Conservation (phyloP, 139 green algal genomes). For the Tetraselmis chui region DNA sequence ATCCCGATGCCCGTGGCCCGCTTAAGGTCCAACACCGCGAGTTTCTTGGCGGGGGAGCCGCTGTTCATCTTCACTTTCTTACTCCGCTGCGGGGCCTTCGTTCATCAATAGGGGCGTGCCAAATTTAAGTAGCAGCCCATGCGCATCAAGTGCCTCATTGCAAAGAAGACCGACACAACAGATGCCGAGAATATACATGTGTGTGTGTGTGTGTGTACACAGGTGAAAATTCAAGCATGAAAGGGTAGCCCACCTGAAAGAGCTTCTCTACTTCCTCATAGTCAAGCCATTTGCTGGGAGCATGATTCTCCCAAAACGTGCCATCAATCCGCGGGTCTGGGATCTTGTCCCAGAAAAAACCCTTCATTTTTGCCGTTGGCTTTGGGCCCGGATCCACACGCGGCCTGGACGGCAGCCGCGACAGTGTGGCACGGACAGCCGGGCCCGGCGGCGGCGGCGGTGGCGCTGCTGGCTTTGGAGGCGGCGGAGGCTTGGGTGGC, state of each 20-base stretch:
- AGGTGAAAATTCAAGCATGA: too few species aligned
- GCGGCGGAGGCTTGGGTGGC: conserved; percentile 8
- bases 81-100: not conserved
- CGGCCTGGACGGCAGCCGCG: not conserved
- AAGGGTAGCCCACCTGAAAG: conserved; percentile 28
- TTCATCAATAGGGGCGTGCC: too few species aligned
- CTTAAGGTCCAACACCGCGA: conserved; percentile 33
- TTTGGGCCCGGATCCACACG: not conserved
- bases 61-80: conserved; percentile 5
- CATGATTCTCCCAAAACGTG: conserved; percentile 32
- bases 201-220: too few species aligned
- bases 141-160: too few species aligned
- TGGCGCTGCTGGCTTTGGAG: conserved; percentile 4
- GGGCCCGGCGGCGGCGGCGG: conserved; percentile 1
- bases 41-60: conserved; percentile 3
- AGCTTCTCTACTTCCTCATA: conserved; percentile 14
- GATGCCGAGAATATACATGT: too few species aligned
- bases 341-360: conserved; percentile 39
- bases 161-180: too few species aligned
- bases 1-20: conserved; percentile 33
- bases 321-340: conserved; percentile 21
- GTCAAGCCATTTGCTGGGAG: conserved; percentile 17
- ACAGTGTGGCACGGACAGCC: not conserved
- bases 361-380: conserved; percentile 5
- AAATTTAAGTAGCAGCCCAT: too few species aligned